phyloP scores from a whole-genome alignment of 2,329 filamentous ascomycete genomes.

The Penicillium sp. region DNA sequence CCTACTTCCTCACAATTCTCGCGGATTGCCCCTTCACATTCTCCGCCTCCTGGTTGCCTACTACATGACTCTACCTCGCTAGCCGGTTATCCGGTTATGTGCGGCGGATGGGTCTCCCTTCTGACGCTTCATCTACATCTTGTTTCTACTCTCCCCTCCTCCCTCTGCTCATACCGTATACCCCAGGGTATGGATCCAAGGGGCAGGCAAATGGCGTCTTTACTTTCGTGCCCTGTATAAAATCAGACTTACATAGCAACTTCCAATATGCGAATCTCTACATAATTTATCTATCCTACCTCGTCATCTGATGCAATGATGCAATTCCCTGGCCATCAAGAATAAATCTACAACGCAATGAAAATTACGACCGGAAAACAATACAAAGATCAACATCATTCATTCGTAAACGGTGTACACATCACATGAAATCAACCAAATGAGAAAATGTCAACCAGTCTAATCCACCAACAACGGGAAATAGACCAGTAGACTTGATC shows the following conservation, averaged over 20 bases:
- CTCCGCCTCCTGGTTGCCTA: not conserved
- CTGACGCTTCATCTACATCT: slow-evolving; percentile 8
- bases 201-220: slow-evolving; percentile 16
- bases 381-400: slow-evolving; percentile 11
- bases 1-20: too few relatives aligned
- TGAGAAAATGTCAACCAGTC: slow-evolving; percentile 11
- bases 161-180: slow-evolving; percentile 21
- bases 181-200: slow-evolving; percentile 19
- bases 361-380: too few relatives aligned
- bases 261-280: slow-evolving; percentile 8
- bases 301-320: too few relatives aligned
- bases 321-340: not conserved
- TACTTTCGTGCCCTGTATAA: slow-evolving; percentile 18
- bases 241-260: slow-evolving; percentile 16
- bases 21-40: not conserved
- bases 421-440: slow-evolving; percentile 7
- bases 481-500: not conserved
- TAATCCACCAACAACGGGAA: not conserved
- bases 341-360: too few relatives aligned
- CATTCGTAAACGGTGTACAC: slow-evolving; percentile 20
- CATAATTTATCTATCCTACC: too few relatives aligned
- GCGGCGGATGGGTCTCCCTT: not conserved
- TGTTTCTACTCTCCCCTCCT: slow-evolving; percentile 16
- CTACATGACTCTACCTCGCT: not conserved
- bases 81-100: not conserved